These are phyloP conservation scores for Elaeagnus macrophylla DNA, from an alignment of 306 rosid species.

Conservation along the genomic window DNA sequence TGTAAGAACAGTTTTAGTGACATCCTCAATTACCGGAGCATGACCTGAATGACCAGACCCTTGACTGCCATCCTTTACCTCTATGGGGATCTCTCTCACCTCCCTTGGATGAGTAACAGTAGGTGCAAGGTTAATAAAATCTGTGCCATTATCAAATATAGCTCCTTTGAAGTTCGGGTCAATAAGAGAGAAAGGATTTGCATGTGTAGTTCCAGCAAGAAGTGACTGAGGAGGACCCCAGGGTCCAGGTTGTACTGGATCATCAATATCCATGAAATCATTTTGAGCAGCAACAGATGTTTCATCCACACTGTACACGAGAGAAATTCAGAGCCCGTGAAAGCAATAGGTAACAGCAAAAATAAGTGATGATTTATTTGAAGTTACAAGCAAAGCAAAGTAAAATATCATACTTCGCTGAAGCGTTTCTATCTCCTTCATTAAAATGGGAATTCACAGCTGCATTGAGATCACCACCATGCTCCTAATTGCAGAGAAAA, in stretches of 20 bases:
- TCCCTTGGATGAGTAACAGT: conserved; percentile 70
- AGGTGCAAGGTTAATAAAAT: conserved; percentile 34
- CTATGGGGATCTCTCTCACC: conserved; percentile 75
- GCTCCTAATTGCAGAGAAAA: conserved; percentile 47
- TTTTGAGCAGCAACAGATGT: conserved; percentile 41
- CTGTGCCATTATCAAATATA: conserved; percentile 27
- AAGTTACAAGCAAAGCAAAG: neutral
- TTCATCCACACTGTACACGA: conserved; percentile 32
- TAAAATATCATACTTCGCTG: conserved; percentile 35
- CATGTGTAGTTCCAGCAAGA: conserved; percentile 31
- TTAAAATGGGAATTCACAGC: conserved; percentile 74
- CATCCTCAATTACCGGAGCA: conserved; percentile 57
- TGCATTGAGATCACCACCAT: conserved; percentile 69
- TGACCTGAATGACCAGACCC: conserved; percentile 43
- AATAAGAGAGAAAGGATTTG: conserved; percentile 44
- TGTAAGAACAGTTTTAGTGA: conserved; percentile 44
- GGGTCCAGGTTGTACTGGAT: conserved; percentile 32
- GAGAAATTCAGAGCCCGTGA: conserved; percentile 7
- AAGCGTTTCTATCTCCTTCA: conserved; percentile 59
- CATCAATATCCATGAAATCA: conserved; percentile 79
- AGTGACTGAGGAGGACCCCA: conserved; percentile 37
- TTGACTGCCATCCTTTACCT: conserved; percentile 56
- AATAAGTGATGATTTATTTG: conserved; percentile 3
- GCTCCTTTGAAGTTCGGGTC: conserved; percentile 35
- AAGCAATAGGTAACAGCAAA: conserved; percentile 3